Conservation (phyloP, 2,329 filamentous ascomycete species). For the Colletotrichum chlorophyti region DNA sequence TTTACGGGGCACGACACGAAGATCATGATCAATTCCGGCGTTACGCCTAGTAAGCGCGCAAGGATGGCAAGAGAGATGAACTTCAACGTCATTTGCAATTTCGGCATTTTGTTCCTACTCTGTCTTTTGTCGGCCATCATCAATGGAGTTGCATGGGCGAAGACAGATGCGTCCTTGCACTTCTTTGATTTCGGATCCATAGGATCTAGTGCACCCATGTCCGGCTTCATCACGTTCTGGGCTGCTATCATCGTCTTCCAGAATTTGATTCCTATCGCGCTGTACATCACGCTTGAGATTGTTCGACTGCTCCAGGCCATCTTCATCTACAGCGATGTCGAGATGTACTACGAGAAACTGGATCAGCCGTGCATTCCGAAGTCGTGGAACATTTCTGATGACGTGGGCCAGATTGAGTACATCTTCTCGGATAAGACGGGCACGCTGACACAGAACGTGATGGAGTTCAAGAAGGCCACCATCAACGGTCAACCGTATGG, state of each 20-base stretch:
- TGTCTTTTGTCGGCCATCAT: conserved; percentile 86
- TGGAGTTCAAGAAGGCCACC: conserved; percentile 99
- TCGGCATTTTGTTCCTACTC: conserved; percentile 86
- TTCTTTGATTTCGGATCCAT: conserved; percentile 89
- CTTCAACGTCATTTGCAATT: conserved; percentile 97
- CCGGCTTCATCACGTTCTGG: conserved; percentile 97
- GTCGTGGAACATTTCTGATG: conserved; percentile 98
- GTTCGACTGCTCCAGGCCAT: conserved; percentile 91
- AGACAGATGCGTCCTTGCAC: conserved; percentile 74
- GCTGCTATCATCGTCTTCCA: conserved; percentile 94
- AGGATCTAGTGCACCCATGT: conserved; percentile 75
- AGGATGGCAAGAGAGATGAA: conserved; percentile 93
- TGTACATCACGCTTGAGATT: conserved; percentile 97
- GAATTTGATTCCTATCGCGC: conserved; percentile 97
- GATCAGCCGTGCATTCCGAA: conserved; percentile 97
- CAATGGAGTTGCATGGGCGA: conserved; percentile 82
- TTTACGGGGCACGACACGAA: conserved; percentile 98
- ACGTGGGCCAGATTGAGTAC: conserved; percentile 97
- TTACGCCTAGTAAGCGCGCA: conserved; percentile 92
- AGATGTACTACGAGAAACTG: conserved; percentile 96
- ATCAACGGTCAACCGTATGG: conserved; percentile 97
- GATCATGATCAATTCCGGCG: conserved; percentile 98
- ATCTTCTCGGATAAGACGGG: conserved; percentile 97
- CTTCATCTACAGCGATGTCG: conserved; percentile 95
- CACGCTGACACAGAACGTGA: conserved; percentile 89